Evolutionary conservation across 108 stramenopile genomes (phyloP).

Genomic region (Pseudonitzschia pungens): DNA sequence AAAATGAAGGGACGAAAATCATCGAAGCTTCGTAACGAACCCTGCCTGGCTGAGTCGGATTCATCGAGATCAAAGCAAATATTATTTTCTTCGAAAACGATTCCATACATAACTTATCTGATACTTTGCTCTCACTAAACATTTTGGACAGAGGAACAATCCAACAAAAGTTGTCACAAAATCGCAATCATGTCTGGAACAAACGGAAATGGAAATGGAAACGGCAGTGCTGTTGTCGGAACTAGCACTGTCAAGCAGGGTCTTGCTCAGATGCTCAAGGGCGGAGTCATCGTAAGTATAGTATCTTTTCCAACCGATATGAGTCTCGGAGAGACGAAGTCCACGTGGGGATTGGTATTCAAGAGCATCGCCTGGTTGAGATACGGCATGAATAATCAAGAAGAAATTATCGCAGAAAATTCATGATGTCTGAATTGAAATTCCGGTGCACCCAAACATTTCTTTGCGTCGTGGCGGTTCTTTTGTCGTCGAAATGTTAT

Average conservation of each 20-base stretch:
- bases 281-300: conserved; percentile 92
- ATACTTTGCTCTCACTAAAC: neutral
- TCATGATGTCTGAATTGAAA: no score
- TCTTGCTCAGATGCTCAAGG: conserved; percentile 97
- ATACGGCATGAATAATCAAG: no score
- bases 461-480: no score
- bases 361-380: no score
- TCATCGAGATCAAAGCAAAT: neutral
- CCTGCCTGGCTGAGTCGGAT: conserved; percentile 2
- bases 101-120: neutral
- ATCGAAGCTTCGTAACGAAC: conserved; percentile 4
- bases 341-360: no score
- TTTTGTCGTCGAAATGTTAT: neutral
- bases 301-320: neutral
- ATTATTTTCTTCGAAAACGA: neutral
- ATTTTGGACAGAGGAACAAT: neutral
- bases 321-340: neutral
- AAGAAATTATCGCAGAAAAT: no score
- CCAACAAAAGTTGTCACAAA: neutral
- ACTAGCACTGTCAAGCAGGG: conserved; percentile 93
- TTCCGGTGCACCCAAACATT: no score
- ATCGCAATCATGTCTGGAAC: neutral
- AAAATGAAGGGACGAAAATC: conserved; percentile 5
- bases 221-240: conserved; percentile 56
- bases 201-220: conserved; percentile 46